A percentile compares a stretch with the other conserved stretches of the same genome.
phyloP scores from a whole-genome alignment of 2,329 filamentous ascomycete species.

The Calonectria honghensis region DNA sequence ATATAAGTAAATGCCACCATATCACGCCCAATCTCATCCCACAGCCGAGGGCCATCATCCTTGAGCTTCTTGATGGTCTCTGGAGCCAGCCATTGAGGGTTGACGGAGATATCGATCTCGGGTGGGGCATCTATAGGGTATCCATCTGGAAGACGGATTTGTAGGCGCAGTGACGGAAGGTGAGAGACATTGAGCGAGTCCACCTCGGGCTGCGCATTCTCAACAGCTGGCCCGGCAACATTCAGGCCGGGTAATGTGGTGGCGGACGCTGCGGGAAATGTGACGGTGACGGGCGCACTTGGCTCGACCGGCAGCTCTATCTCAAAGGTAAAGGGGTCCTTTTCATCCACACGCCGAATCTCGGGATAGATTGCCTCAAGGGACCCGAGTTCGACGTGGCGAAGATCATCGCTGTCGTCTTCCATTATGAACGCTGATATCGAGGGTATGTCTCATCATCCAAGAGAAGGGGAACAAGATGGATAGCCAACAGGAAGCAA shows the following conservation, averaged over 20 bases:
- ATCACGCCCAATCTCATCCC: conserved; percentile 77
- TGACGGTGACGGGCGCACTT: conserved; percentile 72
- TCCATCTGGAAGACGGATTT: conserved; percentile 72
- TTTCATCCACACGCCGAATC: conserved; percentile 67
- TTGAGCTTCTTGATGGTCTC: conserved; percentile 70
- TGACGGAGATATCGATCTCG: conserved; percentile 69
- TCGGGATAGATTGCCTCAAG: conserved; percentile 81
- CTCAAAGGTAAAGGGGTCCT: conserved; percentile 69
- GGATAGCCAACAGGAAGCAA: conserved; percentile 2
- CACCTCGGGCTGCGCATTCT: conserved; percentile 48
- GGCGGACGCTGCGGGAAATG: conserved; percentile 69
- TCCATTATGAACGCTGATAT: conserved; percentile 57
- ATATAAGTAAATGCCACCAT: conserved; percentile 78
- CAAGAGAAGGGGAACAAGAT: conserved; percentile 6
- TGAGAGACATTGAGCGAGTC: conserved; percentile 73
- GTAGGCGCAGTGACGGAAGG: conserved; percentile 74
- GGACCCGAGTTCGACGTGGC: conserved; percentile 75
- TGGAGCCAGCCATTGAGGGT: conserved; percentile 74
- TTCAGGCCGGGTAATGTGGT: conserved; percentile 43
- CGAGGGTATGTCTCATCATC: conserved; percentile 49
- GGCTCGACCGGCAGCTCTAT: conserved; percentile 77
- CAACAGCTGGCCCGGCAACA: conserved; percentile 34
- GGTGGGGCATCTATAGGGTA: conserved; percentile 76
- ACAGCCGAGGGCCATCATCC: conserved; percentile 70
- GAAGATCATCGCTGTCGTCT: conserved; percentile 69